These are phyloP conservation scores for Ophiostoma montium DNA, from an alignment of 2,329 filamentous ascomycete genomes.

Conservation along the genomic window DNA sequence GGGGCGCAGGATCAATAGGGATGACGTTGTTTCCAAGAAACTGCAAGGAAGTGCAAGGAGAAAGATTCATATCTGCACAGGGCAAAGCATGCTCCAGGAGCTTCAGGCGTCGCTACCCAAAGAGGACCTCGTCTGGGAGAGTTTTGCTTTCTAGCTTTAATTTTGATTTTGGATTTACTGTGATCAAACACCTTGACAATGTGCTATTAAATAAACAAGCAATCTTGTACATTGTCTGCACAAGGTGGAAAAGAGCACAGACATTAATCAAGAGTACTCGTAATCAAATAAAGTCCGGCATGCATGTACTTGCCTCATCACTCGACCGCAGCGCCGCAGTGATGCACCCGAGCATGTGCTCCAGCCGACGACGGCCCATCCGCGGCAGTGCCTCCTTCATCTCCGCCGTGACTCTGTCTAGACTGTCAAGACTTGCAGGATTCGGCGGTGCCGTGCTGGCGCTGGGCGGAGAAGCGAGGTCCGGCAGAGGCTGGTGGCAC, in stretches of 20 bases:
- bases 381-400: neutral
- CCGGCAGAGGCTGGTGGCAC: neutral
- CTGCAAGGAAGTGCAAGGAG: slow-evolving; percentile 18
- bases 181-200: too few species aligned
- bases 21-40: slow-evolving; percentile 24
- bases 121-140: slow-evolving; percentile 42
- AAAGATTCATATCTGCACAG: slow-evolving; percentile 39
- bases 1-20: slow-evolving; percentile 23
- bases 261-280: neutral
- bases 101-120: slow-evolving; percentile 38
- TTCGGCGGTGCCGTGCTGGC: too few species aligned
- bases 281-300: neutral
- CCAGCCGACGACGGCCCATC: slow-evolving; percentile 1
- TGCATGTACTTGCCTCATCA: neutral
- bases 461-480: neutral
- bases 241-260: neutral
- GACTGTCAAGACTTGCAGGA: neutral
- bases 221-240: too few species aligned
- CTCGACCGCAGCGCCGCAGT: neutral
- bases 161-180: slow-evolving; percentile 26
- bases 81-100: slow-evolving; percentile 25
- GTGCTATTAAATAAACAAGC: neutral
- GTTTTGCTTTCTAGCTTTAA: slow-evolving; percentile 29
- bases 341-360: neutral
- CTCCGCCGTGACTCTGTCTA: neutral